Base-by-base conservation (phyloP, 306 rosid genomes). In the Fragaria vesca region DNA sequence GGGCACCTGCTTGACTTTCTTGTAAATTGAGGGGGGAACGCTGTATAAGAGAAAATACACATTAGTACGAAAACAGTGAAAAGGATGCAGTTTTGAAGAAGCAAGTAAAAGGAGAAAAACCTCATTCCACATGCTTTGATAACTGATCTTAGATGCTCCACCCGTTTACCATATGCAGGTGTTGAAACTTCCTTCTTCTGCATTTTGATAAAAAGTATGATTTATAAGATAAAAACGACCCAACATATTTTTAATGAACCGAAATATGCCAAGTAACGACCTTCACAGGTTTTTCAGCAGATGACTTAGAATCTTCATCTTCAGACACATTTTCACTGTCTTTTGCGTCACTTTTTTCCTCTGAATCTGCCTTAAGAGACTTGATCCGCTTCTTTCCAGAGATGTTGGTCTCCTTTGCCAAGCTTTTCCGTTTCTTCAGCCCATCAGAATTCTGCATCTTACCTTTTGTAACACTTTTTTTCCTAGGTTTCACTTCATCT, bases 101-200 rank as follows among this genome's bases (percentile, higher is more conserved):
- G 82, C 38, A 58, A 81, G 54, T 70, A 67, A 50, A 79, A 72
- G 69, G 72, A 72, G 80, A 78, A 69, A 82, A 76, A 91, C 98
- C 98, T 85, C 98, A 95, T 89, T 78, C 98, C 98, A 82, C 97
- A 92, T 15, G 92, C 90, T 88, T 95, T 95, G 87, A 95, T 92
- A 76, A 95, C 87, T 58, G 98, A 90, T 83, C 93, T 91, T 78
- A 95, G 84, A 76, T 82, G 83, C 88, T 95, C 98, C 87, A 95
- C 98, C 6, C 72, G 96, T 87, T 91, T 95, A 46, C 97, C 93
- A 79, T 92, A 88, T 62, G 83, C 89, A 66, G 94, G 83, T 77
- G 90, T 80, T 84, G 95, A 84, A 79, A 85, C 91, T 83, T 87
- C 96, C 76, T 95, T 91, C 89, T 88, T 95, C 98, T 95, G 91